Percentiles rank a stretch among this genome's conserved stretches.
phyloP scores from a whole-genome alignment of 176 grass and related monocot species.

The Zoysia pacifica region DNA sequence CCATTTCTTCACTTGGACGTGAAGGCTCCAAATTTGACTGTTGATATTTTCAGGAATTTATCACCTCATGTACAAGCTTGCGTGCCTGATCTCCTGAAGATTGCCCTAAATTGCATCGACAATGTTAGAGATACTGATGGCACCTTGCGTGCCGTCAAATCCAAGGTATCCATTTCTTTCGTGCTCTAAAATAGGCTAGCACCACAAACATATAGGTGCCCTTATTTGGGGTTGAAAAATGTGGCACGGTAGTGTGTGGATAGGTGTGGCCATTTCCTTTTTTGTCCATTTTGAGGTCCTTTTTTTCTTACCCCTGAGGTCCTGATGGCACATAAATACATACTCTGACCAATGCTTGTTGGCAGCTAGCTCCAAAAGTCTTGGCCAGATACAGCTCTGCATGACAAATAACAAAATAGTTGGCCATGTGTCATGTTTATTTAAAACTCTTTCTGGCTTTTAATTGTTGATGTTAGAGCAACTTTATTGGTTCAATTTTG shows the following conservation, averaged over 20 bases:
- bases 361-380: not conserved
- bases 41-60: constrained; percentile 76
- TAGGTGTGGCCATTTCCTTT: not conserved
- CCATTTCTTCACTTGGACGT: constrained; percentile 74
- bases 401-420: not conserved
- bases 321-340: no score
- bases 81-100: constrained; percentile 86
- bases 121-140: constrained; percentile 88
- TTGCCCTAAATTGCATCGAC: constrained; percentile 77
- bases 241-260: not conserved
- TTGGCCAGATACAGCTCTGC: not conserved
- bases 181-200: not conserved
- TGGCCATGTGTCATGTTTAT: not conserved
- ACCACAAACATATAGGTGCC: not conserved
- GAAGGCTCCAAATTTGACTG: constrained; percentile 59
- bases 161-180: constrained; percentile 61
- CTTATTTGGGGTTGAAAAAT: not conserved
- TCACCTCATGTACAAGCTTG: constrained; percentile 83
- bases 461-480: not conserved
- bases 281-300: not conserved
- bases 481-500: not conserved
- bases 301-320: not conserved
- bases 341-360: not conserved
- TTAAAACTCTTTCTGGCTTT: not conserved
- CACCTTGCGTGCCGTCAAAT: constrained; percentile 64